phyloP scores from a whole-genome alignment of 768 basidiomycete genomes.

The Leucogyrophana mollusca region DNA sequence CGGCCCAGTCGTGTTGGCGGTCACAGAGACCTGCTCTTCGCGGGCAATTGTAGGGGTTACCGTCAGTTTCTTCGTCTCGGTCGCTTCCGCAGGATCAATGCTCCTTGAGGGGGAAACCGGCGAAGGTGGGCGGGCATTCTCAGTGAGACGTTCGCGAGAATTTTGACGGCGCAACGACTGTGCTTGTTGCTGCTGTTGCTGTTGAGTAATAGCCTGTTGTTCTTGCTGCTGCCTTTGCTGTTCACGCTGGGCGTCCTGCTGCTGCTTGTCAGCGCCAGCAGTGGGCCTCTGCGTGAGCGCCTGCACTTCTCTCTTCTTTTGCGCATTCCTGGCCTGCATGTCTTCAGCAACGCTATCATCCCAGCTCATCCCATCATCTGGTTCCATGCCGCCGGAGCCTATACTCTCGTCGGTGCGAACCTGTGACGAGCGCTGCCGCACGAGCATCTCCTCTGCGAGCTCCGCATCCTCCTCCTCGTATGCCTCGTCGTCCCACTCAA shows the following conservation, averaged over 20 bases:
- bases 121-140: constrained; percentile 24
- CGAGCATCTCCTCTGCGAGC: constrained; percentile 55
- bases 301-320: constrained; percentile 23
- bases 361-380: constrained; percentile 88
- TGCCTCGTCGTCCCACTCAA: constrained; percentile 60
- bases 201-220: constrained; percentile 33
- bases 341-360: constrained; percentile 66
- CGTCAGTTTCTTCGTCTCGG: constrained; percentile 75
- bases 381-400: constrained; percentile 49
- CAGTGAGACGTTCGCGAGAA: constrained; percentile 48
- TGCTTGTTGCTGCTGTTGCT: constrained; percentile 19
- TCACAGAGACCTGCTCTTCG: constrained; percentile 34
- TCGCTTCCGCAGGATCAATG: constrained; percentile 66
- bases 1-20: constrained; percentile 19
- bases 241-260: constrained; percentile 25
- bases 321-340: constrained; percentile 36
- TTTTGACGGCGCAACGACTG: constrained; percentile 37
- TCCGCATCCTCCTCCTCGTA: constrained; percentile 71
- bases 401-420: constrained; percentile 25
- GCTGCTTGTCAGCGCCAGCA: constrained; percentile 24
- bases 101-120: constrained; percentile 27
- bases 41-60: constrained; percentile 79
- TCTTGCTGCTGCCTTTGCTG: constrained; percentile 24
- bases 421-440: constrained; percentile 37
- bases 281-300: constrained; percentile 30